Conservation (phyloP, 495 filamentous ascomycete genomes). For the Hypoxylon trugodes region DNA sequence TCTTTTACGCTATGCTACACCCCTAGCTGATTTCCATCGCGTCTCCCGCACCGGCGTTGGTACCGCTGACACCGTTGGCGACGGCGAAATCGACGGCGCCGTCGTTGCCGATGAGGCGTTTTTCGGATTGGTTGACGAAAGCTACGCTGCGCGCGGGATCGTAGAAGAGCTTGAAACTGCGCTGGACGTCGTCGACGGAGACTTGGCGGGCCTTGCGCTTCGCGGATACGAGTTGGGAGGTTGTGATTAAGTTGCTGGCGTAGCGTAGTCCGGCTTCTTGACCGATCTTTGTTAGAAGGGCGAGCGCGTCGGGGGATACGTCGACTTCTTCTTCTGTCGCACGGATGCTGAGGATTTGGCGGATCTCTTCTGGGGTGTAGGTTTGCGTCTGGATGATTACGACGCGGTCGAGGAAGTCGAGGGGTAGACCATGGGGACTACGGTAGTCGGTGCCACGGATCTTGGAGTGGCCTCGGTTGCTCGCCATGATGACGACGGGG, state of each 20-base stretch:
- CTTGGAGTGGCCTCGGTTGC: conserved; percentile 89
- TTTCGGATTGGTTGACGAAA: conserved; percentile 89
- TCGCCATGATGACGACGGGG: conserved; percentile 99
- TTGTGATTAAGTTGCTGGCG: conserved; percentile 94
- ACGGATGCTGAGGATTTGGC: conserved; percentile 87
- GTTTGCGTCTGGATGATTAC: conserved; percentile 95
- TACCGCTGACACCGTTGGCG: conserved; percentile 61
- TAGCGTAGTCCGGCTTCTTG: conserved; percentile 92
- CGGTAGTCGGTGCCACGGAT: conserved; percentile 93
- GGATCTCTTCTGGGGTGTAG: conserved; percentile 86
- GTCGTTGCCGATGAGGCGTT: conserved; percentile 88
- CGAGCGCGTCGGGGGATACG: conserved; percentile 84
- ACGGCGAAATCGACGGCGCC: conserved; percentile 76
- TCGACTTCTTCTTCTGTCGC: conserved; percentile 97
- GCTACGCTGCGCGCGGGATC: conserved; percentile 86
- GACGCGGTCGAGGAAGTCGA: conserved; percentile 95
- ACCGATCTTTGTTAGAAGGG: conserved; percentile 92
- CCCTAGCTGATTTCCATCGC: conserved; percentile 76
- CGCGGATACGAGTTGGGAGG: conserved; percentile 77
- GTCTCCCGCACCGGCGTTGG: too few species aligned
- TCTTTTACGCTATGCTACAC: too few species aligned
- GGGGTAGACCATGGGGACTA: conserved; percentile 89
- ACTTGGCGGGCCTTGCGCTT: conserved; percentile 86
- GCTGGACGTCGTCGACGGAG: conserved; percentile 85
- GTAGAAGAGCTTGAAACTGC: conserved; percentile 92